A percentile compares a stretch with the other conserved stretches of the same genome.
These are phyloP conservation scores for Opeltia flavorubescens DNA, from an alignment of 495 filamentous ascomycete genomes.

Conservation along the genomic window DNA sequence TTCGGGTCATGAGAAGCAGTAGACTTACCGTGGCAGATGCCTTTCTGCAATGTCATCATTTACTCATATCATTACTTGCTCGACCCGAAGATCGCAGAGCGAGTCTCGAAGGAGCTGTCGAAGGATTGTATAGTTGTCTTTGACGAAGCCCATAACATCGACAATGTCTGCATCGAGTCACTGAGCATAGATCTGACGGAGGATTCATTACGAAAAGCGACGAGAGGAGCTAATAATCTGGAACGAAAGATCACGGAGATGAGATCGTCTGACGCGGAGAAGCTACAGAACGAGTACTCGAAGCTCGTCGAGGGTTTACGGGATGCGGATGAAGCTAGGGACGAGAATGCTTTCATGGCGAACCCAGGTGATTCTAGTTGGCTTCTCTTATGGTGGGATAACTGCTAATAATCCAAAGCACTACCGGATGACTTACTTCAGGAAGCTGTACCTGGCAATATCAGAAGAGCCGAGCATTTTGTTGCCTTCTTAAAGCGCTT, in stretches of 20 bases:
- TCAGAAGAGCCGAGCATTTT: conserved; percentile 92
- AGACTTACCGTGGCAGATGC: conserved; percentile 49
- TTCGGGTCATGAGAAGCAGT: conserved; percentile 7
- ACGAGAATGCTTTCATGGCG: conserved; percentile 93
- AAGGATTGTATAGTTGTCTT: conserved; percentile 99
- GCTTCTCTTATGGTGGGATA: conserved; percentile 23
- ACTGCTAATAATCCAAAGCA: conserved; percentile 24
- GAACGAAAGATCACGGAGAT: conserved; percentile 85
- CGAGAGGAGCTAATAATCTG: conserved; percentile 75
- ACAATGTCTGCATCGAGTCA: conserved; percentile 98
- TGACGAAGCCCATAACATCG: conserved; percentile 98
- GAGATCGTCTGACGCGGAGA: conserved; percentile 80
- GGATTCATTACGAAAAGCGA: conserved; percentile 79
- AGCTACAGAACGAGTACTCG: conserved; percentile 86
- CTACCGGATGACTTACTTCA: conserved; percentile 71
- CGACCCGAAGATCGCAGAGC: conserved; percentile 94
- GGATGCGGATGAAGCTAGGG: conserved; percentile 70
- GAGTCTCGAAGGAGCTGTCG: conserved; percentile 89
- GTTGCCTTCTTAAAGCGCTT: conserved; percentile 89
- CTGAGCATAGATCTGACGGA: conserved; percentile 93
- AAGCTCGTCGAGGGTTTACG: conserved; percentile 90
- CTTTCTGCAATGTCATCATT: conserved; percentile 97
- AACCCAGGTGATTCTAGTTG: conserved; percentile 48
- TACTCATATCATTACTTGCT: conserved; percentile 98
- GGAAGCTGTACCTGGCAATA: conserved; percentile 94